phyloP scores from a whole-genome alignment of 352 stramenopile genomes.

The Achlya hypogyna region DNA sequence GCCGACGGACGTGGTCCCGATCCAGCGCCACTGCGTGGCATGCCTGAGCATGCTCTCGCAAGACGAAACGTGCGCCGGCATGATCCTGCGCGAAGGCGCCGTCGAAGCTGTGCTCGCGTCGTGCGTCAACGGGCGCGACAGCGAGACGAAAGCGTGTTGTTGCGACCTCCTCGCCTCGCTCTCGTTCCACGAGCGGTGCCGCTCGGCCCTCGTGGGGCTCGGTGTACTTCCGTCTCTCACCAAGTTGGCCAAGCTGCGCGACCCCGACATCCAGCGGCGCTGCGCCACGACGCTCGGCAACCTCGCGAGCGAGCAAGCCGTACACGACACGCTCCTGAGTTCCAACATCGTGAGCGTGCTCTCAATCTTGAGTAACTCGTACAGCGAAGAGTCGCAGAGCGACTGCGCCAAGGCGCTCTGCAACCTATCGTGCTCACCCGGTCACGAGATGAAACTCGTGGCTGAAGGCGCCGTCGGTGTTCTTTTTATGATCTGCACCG shows the following conservation, averaged over 20 bases:
- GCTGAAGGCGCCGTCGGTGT: slow-evolving; percentile 46
- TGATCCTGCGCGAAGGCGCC: slow-evolving; percentile 40
- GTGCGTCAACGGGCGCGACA: slow-evolving; percentile 48
- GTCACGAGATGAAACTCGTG: slow-evolving; percentile 40
- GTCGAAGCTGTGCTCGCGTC: slow-evolving; percentile 50
- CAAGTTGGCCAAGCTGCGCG: slow-evolving; percentile 41
- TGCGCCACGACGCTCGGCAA: slow-evolving; percentile 65
- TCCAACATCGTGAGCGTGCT: slow-evolving; percentile 45
- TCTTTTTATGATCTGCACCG: slow-evolving; percentile 76
- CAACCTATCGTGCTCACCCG: slow-evolving; percentile 53
- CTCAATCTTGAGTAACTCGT: slow-evolving; percentile 58
- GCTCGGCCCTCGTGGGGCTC: slow-evolving; percentile 36
- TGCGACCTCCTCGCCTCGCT: slow-evolving; percentile 70
- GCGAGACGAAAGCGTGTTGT: slow-evolving; percentile 58
- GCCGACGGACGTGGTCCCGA: slow-evolving; percentile 27
- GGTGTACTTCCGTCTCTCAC: slow-evolving; percentile 48
- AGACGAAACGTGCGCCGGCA: slow-evolving; percentile 47
- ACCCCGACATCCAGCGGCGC: slow-evolving; percentile 43
- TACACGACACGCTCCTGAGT: slow-evolving; percentile 38
- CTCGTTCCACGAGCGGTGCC: slow-evolving; percentile 56
- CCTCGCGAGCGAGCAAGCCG: slow-evolving; percentile 39
- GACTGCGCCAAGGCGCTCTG: slow-evolving; percentile 65
- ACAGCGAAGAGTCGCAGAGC: slow-evolving; percentile 71
- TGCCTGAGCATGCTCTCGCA: slow-evolving; percentile 62
- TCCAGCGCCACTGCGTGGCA: slow-evolving; percentile 60